Conservation (phyloP, 2,329 filamentous ascomycete species). For the Fusarium annulatum region DNA sequence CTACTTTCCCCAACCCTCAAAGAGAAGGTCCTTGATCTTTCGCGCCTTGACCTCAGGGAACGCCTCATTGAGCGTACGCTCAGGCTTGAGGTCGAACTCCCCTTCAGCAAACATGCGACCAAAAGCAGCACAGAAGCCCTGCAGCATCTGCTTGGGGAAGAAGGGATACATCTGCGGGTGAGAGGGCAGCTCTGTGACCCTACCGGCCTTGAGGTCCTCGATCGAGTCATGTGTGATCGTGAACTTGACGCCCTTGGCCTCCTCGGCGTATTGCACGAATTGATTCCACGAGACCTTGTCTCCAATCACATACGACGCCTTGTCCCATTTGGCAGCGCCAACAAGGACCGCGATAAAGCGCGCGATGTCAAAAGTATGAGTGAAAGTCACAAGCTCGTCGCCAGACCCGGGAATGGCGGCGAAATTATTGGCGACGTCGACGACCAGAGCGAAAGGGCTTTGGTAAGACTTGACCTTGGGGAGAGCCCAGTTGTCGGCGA, state of each 20-base stretch:
- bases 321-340: fast-evolving
- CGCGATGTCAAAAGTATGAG: background rate
- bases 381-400: background rate
- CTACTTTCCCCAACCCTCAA: background rate
- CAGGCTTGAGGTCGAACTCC: background rate
- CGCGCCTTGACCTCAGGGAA: background rate
- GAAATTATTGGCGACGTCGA: background rate
- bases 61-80: background rate
- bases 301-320: background rate
- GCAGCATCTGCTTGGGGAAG: background rate
- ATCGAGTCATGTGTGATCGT: background rate
- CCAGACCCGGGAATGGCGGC: background rate
- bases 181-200: background rate
- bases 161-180: background rate
- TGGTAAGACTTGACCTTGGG: background rate
- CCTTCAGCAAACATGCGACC: background rate
- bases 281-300: background rate
- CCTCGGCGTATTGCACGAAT: background rate
- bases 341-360: background rate
- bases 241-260: background rate
- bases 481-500: background rate
- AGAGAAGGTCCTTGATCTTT: background rate
- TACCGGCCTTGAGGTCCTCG: background rate
- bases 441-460: background rate
- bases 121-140: background rate